Evolutionary conservation across 306 rosid species (phyloP).

Genomic region (Clitoria ternatea): DNA sequence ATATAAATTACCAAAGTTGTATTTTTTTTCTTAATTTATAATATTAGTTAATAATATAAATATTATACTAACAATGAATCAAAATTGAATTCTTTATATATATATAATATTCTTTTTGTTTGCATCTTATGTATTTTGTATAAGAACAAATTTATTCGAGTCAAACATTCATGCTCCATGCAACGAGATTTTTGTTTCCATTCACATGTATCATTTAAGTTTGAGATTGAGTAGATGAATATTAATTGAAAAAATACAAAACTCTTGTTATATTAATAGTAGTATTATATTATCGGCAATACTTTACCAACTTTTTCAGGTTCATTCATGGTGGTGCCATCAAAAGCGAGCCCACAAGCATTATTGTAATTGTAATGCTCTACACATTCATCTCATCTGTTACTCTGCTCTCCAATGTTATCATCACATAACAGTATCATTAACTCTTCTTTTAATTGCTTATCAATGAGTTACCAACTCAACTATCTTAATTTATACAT

Average conservation of each 20-base stretch:
- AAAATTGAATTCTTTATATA: too few species aligned
- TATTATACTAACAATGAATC: too few species aligned
- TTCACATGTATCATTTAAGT: background rate
- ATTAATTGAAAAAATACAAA: background rate
- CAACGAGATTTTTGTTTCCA: too few species aligned
- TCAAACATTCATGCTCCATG: too few species aligned
- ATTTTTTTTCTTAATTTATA: too few species aligned
- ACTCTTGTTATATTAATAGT: background rate
- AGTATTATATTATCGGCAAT: background rate
- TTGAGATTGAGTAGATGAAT: background rate
- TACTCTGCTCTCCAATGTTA: background rate
- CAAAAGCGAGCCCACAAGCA: conserved; percentile 23
- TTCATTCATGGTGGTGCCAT: conserved; percentile 1
- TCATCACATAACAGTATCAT: background rate
- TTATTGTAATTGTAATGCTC: background rate
- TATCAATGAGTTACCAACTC: conserved; percentile 1
- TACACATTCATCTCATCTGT: background rate
- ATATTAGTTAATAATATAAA: too few species aligned
- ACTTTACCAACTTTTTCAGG: background rate
- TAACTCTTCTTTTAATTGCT: conserved; percentile 14
- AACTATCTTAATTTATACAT: background rate
- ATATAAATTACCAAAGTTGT: too few species aligned
- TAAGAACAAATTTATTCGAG: too few species aligned
- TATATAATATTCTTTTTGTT: too few species aligned
- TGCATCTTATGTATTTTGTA: too few species aligned